Conservation (phyloP, 2,329 filamentous ascomycete genomes). For the Claviceps africana region DNA sequence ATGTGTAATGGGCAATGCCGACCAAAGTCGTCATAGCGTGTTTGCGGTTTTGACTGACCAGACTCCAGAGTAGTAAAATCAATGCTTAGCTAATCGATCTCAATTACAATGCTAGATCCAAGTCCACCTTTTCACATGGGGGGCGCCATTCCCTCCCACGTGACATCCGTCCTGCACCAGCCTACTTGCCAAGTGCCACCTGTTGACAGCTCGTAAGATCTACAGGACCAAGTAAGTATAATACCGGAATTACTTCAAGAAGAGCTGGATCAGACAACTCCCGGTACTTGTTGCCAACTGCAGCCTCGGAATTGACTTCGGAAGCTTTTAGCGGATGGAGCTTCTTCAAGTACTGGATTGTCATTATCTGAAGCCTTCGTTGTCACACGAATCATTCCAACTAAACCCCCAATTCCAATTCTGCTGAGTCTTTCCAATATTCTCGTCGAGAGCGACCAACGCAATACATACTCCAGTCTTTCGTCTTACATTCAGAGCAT, state of each 20-base stretch:
- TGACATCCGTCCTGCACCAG: slow-evolving; percentile 1
- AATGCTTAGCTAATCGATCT: neutral
- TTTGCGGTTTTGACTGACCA: neutral
- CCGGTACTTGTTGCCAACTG: slow-evolving; percentile 15
- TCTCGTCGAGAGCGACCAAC: neutral
- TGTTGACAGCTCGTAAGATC: neutral
- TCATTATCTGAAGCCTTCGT: neutral
- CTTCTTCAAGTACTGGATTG: neutral
- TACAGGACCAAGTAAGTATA: slow-evolving; percentile 1
- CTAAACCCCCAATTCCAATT: neutral
- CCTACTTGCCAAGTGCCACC: slow-evolving; percentile 5
- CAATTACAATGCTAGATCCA: neutral
- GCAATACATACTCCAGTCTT: neutral
- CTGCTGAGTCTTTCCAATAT: neutral
- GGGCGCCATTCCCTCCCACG: slow-evolving; percentile 1
- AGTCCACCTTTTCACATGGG: neutral
- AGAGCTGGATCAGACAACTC: slow-evolving; percentile 11
- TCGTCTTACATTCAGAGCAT: neutral
- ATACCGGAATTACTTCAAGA: slow-evolving; percentile 9
- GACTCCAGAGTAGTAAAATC: too few species aligned
- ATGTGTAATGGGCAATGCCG: neutral
- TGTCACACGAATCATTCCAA: neutral
- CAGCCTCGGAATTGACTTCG: slow-evolving; percentile 13
- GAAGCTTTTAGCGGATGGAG: slow-evolving; percentile 1
- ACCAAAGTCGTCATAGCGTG: neutral